phyloP scores from a whole-genome alignment of 306 rosid genomes.

The Trifolium pratense region DNA sequence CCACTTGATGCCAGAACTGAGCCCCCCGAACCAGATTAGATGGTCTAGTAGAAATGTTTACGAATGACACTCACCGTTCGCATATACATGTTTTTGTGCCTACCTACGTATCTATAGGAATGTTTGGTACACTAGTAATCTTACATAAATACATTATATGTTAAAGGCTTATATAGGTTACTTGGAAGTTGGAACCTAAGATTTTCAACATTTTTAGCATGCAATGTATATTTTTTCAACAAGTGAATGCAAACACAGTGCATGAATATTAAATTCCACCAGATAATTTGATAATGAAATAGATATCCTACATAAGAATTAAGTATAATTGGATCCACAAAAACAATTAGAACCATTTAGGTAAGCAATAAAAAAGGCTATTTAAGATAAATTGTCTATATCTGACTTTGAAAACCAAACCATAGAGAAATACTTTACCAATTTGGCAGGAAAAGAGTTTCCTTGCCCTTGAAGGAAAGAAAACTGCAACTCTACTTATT shows the following conservation, averaged over 20 bases:
- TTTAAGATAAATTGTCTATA: neutral
- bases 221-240: constrained; percentile 19
- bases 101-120: neutral
- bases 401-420: constrained; percentile 28
- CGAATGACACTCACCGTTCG: constrained; percentile 3
- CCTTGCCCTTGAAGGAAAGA: constrained; percentile 40
- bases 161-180: constrained; percentile 18
- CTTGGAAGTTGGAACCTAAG: constrained; percentile 21
- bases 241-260: constrained; percentile 26
- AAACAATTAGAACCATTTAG: neutral
- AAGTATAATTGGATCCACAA: constrained; percentile 15
- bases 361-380: neutral
- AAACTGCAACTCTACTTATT: constrained; percentile 9
- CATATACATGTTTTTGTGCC: constrained; percentile 12
- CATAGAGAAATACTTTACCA: constrained; percentile 36
- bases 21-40: no score
- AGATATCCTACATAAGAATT: constrained; percentile 7
- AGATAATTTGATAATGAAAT: constrained; percentile 31
- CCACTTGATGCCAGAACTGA: no score
- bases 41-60: no score
- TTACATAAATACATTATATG: neutral
- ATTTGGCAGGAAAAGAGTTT: constrained; percentile 35
- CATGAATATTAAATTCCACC: constrained; percentile 16
- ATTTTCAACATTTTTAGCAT: constrained; percentile 15
- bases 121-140: constrained; percentile 34